Evolutionary conservation across 192 early-diverging fungal species (phyloP).

Genomic region (Thamnidium elegans): DNA sequence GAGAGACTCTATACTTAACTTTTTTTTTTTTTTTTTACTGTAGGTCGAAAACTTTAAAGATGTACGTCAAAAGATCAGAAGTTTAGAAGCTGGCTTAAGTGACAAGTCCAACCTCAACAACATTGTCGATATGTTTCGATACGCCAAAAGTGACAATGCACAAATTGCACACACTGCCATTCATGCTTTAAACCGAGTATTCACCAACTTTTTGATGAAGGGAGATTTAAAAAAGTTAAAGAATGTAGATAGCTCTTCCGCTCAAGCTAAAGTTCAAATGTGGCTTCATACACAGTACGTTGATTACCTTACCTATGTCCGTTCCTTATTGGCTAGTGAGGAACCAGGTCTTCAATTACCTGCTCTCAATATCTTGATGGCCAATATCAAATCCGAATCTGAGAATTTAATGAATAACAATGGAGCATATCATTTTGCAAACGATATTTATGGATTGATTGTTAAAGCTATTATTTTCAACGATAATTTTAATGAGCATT

Average conservation of each 20-base stretch:
- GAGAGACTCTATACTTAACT: background rate
- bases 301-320: conserved; percentile 59
- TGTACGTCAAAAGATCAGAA: conserved; percentile 19
- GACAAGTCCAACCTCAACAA: conserved; percentile 76
- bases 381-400: conserved; percentile 67
- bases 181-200: conserved; percentile 72
- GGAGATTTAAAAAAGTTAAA: conserved; percentile 48
- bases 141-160: conserved; percentile 42
- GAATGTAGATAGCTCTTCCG: conserved; percentile 21
- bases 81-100: conserved; percentile 60
- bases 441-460: conserved; percentile 57
- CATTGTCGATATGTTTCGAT: conserved; percentile 61
- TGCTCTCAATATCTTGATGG: conserved; percentile 69
- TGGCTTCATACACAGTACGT: conserved; percentile 82
- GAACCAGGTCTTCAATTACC: conserved; percentile 77
- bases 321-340: conserved; percentile 44
- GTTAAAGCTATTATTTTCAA: conserved; percentile 57
- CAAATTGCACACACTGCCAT: conserved; percentile 54
- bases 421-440: conserved; percentile 62
- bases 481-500: conserved; percentile 55
- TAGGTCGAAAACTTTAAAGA: conserved; percentile 21
- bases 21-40: background rate
- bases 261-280: conserved; percentile 55
- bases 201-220: conserved; percentile 45
- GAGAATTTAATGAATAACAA: conserved; percentile 32